Conservation (phyloP, 257 asterid genomes). For the Jacaranda copaia region DNA sequence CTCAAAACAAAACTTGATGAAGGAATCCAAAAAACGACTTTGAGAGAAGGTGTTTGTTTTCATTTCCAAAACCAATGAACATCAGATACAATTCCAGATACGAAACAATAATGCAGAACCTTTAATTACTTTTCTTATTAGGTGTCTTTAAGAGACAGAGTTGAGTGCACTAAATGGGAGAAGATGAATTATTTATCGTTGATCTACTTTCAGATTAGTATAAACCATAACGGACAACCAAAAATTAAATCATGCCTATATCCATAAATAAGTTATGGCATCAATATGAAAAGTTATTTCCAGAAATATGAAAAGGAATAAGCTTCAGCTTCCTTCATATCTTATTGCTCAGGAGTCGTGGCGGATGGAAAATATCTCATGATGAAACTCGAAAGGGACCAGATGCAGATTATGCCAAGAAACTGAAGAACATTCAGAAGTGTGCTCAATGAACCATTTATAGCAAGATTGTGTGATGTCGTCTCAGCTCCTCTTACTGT, state of each 20-base stretch:
- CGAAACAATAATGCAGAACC: too few relatives aligned
- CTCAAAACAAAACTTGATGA: too few relatives aligned
- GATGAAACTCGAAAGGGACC: slow-evolving; percentile 97
- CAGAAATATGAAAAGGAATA: neutral
- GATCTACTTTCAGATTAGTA: too few relatives aligned
- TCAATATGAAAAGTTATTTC: slow-evolving; percentile 7
- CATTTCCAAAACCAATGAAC: too few relatives aligned
- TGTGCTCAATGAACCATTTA: slow-evolving; percentile 75
- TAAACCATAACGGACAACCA: too few relatives aligned
- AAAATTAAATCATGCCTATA: neutral
- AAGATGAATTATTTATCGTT: too few relatives aligned
- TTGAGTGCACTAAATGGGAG: too few relatives aligned
- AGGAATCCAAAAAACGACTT: too few relatives aligned
- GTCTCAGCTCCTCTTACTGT: slow-evolving; percentile 94
- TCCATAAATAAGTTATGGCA: slow-evolving; percentile 7
- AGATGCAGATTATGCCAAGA: slow-evolving; percentile 85
- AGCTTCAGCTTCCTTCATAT: slow-evolving; percentile 27
- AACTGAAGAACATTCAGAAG: slow-evolving; percentile 85
- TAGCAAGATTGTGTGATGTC: slow-evolving; percentile 91
- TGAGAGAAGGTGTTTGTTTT: too few relatives aligned
- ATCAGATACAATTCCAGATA: too few relatives aligned
- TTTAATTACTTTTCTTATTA: too few relatives aligned
- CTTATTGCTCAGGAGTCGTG: slow-evolving; percentile 38
- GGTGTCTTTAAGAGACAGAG: too few relatives aligned
- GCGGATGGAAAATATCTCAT: slow-evolving; percentile 67